phyloP scores from a whole-genome alignment of 768 basidiomycete species.

The Leucosporidium scottii region DNA sequence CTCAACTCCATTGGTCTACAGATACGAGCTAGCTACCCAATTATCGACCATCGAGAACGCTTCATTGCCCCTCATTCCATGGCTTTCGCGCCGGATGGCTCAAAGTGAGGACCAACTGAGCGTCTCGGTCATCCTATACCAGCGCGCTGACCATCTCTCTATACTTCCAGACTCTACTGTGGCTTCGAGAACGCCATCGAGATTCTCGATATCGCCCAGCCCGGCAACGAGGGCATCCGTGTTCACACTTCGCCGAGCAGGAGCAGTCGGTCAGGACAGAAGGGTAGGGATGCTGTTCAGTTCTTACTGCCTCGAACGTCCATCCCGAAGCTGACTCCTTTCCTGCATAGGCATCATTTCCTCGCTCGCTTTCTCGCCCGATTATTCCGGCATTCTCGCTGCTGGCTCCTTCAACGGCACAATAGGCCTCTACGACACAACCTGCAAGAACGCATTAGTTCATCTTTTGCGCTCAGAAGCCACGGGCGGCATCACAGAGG shows the following conservation, averaged over 20 bases:
- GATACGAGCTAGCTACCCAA: slow-evolving; percentile 84
- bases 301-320: not conserved
- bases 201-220: slow-evolving; percentile 65
- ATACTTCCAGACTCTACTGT: slow-evolving; percentile 62
- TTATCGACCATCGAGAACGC: slow-evolving; percentile 89
- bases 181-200: slow-evolving; percentile 81
- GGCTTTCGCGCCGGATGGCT: slow-evolving; percentile 62
- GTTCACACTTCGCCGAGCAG: slow-evolving; percentile 63
- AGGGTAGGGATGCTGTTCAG: slow-evolving; percentile 53
- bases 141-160: not conserved
- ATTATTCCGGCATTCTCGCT: slow-evolving; percentile 60
- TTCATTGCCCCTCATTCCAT: slow-evolving; percentile 79
- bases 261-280: slow-evolving; percentile 76
- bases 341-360: slow-evolving; percentile 67
- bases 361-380: slow-evolving; percentile 66
- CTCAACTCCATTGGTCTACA: slow-evolving; percentile 40
- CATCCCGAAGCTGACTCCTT: not conserved
- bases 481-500: slow-evolving; percentile 40
- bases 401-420: slow-evolving; percentile 60
- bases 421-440: slow-evolving; percentile 42
- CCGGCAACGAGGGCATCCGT: slow-evolving; percentile 62
- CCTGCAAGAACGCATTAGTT: slow-evolving; percentile 60
- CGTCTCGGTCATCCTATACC: not conserved
- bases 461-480: slow-evolving; percentile 56
- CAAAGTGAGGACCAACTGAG: slow-evolving; percentile 51